Conservation (phyloP, 2,329 filamentous ascomycete species). For the Colletotrichum siamense region DNA sequence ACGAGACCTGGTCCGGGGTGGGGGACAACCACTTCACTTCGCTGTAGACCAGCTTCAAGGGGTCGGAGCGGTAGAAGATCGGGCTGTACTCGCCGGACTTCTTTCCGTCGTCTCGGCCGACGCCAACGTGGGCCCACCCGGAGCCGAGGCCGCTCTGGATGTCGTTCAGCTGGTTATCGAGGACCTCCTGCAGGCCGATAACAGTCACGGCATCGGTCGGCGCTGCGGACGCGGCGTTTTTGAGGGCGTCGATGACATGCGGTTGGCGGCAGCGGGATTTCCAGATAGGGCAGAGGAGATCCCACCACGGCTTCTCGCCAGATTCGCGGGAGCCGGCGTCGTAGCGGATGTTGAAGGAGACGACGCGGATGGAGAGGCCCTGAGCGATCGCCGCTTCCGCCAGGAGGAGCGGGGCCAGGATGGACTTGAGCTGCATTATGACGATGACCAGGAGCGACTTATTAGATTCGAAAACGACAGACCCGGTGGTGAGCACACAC, state of each 20-base stretch:
- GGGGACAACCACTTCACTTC: constrained; percentile 67
- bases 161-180: constrained; percentile 66
- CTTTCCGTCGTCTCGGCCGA: constrained; percentile 61
- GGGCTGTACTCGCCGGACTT: constrained; percentile 68
- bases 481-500: not conserved
- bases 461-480: not conserved
- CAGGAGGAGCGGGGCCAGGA: not conserved
- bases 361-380: constrained; percentile 53
- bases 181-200: constrained; percentile 73
- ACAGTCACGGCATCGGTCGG: constrained; percentile 49
- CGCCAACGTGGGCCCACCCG: constrained; percentile 55
- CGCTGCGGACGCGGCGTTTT: constrained; percentile 53
- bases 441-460: not conserved
- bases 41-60: constrained; percentile 57
- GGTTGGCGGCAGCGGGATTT: constrained; percentile 51
- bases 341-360: constrained; percentile 73
- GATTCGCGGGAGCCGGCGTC: constrained; percentile 56
- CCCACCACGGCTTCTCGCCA: constrained; percentile 65
- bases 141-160: constrained; percentile 56
- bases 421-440: constrained; percentile 13
- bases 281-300: constrained; percentile 25
- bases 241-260: constrained; percentile 61
- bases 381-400: not conserved
- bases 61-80: constrained; percentile 62
- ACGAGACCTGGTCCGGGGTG: constrained; percentile 61